Base-by-base conservation (phyloP, 139 green algal species). In the Chlorella sp. region DNA sequence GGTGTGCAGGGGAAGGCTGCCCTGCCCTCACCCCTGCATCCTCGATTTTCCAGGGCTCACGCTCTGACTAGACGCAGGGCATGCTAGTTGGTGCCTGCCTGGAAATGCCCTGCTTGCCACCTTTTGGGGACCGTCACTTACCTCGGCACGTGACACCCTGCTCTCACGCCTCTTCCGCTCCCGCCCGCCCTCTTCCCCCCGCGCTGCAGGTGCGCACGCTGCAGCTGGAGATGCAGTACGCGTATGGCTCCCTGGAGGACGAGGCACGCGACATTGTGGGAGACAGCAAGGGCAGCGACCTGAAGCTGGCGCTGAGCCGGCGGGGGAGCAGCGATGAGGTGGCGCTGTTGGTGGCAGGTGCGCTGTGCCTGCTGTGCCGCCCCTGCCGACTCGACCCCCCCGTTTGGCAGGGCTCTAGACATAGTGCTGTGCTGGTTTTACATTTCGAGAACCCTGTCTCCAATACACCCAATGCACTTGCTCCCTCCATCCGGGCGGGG, bases 221-320 rank as follows among this genome's bases (percentile, higher is more conserved):
- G 84, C 95, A 98, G 92, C 92, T 99, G 60, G 96, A 99, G 92
- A 97, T 99, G 97, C 97, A 98, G 91, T 96, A 95, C 36, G 94
- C 99, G 28, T 98, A 96, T 66, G 81, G 83, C 5, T 90, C 84
- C 24, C 87, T 99, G 73, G 98, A 99, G 93, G 95, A 97, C 1
- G 98, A 99, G 92, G 95, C 96, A 0, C 87, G 99, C 61, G 95
- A 98, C 76, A 86, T 98, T 1, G 61, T 86, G 78, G 87, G 87
- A 9, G 87, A 86, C 78, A 53, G 61, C 60, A 86, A 86, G 79
- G 85, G 64, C 7, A 81, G 86, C 12, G 75, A 90, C 32, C 61
- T 87, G 28, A 75, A 73, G 39, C 85, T 92, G 42, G 73, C 93
- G 89, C 86, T 95, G 7, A 85, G 83, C 60, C 77, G 93, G n/a